Base-by-base conservation (phyloP, 495 filamentous ascomycete genomes). In the Aspergillus affinis region DNA sequence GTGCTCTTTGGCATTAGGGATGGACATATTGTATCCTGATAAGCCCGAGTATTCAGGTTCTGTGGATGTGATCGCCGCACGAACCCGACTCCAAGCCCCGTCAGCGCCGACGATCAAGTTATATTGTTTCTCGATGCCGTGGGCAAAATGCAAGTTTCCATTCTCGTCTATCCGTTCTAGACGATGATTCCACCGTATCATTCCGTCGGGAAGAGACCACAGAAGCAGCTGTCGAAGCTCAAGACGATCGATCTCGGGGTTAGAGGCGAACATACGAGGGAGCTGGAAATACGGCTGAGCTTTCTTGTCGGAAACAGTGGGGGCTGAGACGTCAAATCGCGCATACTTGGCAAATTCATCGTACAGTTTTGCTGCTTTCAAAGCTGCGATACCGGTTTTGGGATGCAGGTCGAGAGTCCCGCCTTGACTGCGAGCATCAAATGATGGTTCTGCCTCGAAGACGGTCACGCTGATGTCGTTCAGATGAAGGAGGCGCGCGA, bases 61-160 rank as follows among this genome's bases (percentile, higher is more conserved):
- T 5, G 0, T 27, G 4, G 64, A 54, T 9, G 48, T 56, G 17
- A 87, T 62, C 0, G 79, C 50, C 4, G 68, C 66, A 20, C 85
- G 75, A 3, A 82, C 77, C 54, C 77, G 78, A 32, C 78, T 82
- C 80, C 84, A 86, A 12, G 83, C 82, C 17, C 86, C 84, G 59
- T 87, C 85, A 0, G 84, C 83, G 17, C 86, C 84, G 15, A 88
- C 76, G 0, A 88, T 72, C 6, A 87, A 67, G 61, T 87, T 61
- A 17, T 64, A 70, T 3, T 61, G 61, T 21, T 27, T 44, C 45
- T 69, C 64, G 2, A 23, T 53, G 17, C 67, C 61, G 10, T 67
- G 48, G 3, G n/a, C 26, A 19, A 54, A 54, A 20, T 32, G 51
- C 29, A 54, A 15, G 8, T 26, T 3, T 8, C 17, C 18, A 4